phyloP scores from a whole-genome alignment of 2,329 filamentous ascomycete genomes.

The Aureobasidium lini region DNA sequence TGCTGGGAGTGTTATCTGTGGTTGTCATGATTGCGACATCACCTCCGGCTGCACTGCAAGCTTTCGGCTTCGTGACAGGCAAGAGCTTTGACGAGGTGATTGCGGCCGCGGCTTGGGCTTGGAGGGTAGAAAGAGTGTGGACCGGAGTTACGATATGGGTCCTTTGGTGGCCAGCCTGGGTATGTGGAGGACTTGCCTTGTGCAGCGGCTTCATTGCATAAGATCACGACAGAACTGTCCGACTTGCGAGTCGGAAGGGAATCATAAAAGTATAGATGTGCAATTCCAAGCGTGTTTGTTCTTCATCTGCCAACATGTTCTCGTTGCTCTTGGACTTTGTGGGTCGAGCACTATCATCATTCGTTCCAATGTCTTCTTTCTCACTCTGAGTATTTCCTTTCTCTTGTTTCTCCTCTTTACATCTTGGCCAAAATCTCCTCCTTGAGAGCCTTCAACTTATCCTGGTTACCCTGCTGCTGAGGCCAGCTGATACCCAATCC shows the following conservation, averaged over 20 bases:
- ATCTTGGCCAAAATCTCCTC: conserved; percentile 89
- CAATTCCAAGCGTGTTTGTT: not conserved
- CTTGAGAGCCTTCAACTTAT: conserved; percentile 66
- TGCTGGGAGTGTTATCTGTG: conserved; percentile 10
- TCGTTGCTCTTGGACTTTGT: not conserved
- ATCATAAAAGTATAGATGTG: not conserved
- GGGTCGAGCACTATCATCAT: not conserved
- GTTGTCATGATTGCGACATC: conserved; percentile 12
- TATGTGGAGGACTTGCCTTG: conserved; percentile 15
- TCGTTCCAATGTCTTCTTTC: not conserved
- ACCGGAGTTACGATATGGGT: conserved; percentile 17
- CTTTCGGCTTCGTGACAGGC: conserved; percentile 8
- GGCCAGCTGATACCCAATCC: conserved; percentile 80
- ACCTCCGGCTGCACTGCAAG: conserved; percentile 14
- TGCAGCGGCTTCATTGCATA: conserved; percentile 10
- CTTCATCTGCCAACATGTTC: not conserved
- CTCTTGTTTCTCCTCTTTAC: conserved; percentile 33
- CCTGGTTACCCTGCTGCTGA: conserved; percentile 67
- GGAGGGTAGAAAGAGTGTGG: conserved; percentile 17
- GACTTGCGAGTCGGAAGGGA: not conserved
- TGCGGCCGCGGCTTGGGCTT: conserved; percentile 16
- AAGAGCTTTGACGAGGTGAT: conserved; percentile 13
- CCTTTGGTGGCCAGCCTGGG: conserved; percentile 18
- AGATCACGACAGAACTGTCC: not conserved
- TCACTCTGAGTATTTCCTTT: not conserved